Base-by-base conservation (phyloP, 73 alveolate species). In the Paramecium octaurelia region DNA sequence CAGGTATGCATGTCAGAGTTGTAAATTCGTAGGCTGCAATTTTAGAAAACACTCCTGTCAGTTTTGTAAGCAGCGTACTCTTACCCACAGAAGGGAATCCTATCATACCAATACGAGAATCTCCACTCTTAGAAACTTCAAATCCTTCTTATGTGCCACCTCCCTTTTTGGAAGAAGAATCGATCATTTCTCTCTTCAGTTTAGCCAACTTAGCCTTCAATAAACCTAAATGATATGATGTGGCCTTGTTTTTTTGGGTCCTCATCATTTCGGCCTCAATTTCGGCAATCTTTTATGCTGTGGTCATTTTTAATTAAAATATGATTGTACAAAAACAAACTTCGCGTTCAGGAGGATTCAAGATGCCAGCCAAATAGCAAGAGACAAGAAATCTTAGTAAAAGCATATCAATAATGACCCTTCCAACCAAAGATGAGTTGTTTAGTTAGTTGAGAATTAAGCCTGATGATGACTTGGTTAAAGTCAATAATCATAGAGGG, bases 31-130 rank as follows among this genome's bases (percentile, higher is more conserved):
- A 97, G 89, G 98, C 99, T 42, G 99, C 99, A 18, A 97, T 98
- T 95, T 98, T 98, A 9, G 99, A 94, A 83, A 40, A 95, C 18
- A 97, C 90, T 58, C 98, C 99, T 60, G 99, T 97, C 38, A 96
- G 89, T 89, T 95, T 93, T 40, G 98, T 93, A 94, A 98, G 92
- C 18, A 97, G 96, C 31, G 99, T 97, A 48, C 97, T 92, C 91
- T 98, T 97, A n/a, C 99, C 99, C 29, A 97, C 99, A 16, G 99
- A 98, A 18, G 99, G 99, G 92, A 98, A 98, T 10, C 99, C 99
- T 31, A 98, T 96, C 92, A 98, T 96, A 46, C 99, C 99, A 14
- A 98, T 99, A 59, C 99, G 95, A 31, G 99, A 99, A 94, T 98
- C 99, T 73, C 99, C 99, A 29, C 99, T 93, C 97, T 98, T 98